Evolutionary conservation across 2,329 filamentous ascomycete genomes (phyloP).

Genomic region (Ophiosphaerella korrae): DNA sequence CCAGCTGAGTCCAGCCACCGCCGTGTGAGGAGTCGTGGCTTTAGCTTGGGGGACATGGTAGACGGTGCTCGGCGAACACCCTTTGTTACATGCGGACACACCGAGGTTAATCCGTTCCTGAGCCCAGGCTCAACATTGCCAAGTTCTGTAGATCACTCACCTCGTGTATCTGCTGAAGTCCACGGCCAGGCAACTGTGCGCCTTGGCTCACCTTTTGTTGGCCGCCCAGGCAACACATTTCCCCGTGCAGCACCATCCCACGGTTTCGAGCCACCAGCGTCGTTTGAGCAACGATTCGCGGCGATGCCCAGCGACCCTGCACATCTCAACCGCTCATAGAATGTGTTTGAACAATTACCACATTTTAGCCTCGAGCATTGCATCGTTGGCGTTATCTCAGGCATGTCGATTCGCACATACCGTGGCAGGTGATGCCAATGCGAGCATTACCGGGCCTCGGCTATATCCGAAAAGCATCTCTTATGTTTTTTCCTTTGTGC

Average conservation of each 20-base stretch:
- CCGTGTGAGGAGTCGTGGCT: conserved; percentile 65
- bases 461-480: conserved; percentile 38
- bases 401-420: conserved; percentile 10
- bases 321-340: conserved; percentile 30
- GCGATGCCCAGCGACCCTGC: conserved; percentile 31
- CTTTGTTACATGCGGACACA: conserved; percentile 59
- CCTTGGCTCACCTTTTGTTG: conserved; percentile 55
- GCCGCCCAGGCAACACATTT: conserved; percentile 53
- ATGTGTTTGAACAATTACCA: conserved; percentile 21
- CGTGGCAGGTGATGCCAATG: conserved; percentile 21
- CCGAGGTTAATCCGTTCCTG: conserved; percentile 38
- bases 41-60: conserved; percentile 63
- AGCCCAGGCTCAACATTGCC: conserved; percentile 25
- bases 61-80: conserved; percentile 57
- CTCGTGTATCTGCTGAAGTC: conserved; percentile 18
- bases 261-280: conserved; percentile 44
- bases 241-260: conserved; percentile 49
- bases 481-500: conserved; percentile 36
- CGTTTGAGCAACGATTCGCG: conserved; percentile 48
- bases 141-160: conserved; percentile 31
- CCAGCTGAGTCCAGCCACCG: conserved; percentile 58
- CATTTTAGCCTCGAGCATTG: conserved; percentile 27
- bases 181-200: conserved; percentile 50
- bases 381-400: conserved; percentile 43
- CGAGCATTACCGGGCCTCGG: conserved; percentile 24